These are phyloP conservation scores for Flaveria ramosissima DNA, from an alignment of 129 eudicot genomes.

Conservation along the genomic window DNA sequence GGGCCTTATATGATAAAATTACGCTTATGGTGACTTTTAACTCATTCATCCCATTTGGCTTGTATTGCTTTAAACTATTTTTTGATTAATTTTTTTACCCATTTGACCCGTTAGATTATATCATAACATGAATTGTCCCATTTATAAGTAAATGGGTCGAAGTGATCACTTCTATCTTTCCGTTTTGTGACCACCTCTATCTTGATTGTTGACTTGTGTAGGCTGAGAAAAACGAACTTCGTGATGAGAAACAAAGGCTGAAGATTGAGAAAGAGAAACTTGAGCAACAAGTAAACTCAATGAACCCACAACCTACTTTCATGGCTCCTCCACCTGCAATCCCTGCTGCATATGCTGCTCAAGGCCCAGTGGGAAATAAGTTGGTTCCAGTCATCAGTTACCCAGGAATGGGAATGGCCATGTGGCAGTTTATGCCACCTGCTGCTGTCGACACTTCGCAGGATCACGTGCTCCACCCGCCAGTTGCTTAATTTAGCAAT, in stretches of 20 bases:
- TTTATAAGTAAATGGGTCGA: too few species aligned
- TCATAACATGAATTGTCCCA: neutral
- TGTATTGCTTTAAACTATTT: neutral
- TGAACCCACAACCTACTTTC: too few species aligned
- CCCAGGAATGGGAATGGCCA: conserved; percentile 1
- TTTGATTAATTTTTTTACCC: neutral
- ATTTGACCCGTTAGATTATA: neutral
- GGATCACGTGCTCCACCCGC: neutral
- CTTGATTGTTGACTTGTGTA: neutral
- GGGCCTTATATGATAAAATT: neutral
- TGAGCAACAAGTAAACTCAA: neutral
- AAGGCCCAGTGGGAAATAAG: too few species aligned
- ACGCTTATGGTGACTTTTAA: neutral
- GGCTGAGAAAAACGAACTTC: conserved; percentile 8
- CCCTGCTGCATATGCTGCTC: too few species aligned
- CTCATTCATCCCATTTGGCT: neutral
- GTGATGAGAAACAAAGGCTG: neutral
- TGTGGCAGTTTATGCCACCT: conserved; percentile 5
- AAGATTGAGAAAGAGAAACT: conserved; percentile 5
- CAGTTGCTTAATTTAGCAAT: neutral
- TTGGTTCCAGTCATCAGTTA: neutral
- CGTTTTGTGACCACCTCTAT: neutral
- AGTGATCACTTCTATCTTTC: neutral
- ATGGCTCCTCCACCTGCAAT: too few species aligned
- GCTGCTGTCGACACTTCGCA: neutral